These are phyloP conservation scores for Parastagonospora avenae DNA, from an alignment of 2,329 filamentous ascomycete species.

Conservation along the genomic window DNA sequence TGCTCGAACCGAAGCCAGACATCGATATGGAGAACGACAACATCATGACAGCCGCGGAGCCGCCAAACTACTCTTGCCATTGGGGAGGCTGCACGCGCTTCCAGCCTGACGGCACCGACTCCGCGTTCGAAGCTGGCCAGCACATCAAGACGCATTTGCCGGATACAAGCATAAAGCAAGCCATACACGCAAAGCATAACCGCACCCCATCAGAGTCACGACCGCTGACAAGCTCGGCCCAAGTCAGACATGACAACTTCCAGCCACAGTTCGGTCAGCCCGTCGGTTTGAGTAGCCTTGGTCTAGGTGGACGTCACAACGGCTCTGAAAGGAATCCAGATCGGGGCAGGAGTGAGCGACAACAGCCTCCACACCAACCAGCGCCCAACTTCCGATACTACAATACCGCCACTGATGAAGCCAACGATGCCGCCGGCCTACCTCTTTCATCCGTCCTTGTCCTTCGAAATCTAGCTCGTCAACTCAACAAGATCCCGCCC, in stretches of 20 bases:
- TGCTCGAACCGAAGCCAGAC: constrained; percentile 45
- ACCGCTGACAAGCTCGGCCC: constrained; percentile 32
- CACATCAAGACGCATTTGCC: constrained; percentile 74
- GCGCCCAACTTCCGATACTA: constrained; percentile 45
- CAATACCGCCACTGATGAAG: constrained; percentile 57
- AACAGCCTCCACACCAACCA: constrained; percentile 19
- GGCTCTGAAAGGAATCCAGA: constrained; percentile 21
- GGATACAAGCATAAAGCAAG: constrained; percentile 46
- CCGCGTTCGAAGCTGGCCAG: constrained; percentile 58
- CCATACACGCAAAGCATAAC: constrained; percentile 53
- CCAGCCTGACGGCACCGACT: constrained; percentile 38
- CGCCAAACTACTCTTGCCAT: constrained; percentile 61
- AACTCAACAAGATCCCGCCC: constrained; percentile 46
- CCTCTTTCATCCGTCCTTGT: constrained; percentile 79
- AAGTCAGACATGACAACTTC: constrained; percentile 33
- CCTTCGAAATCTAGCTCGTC: constrained; percentile 73
- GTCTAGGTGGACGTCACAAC: constrained; percentile 29
- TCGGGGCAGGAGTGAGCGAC: constrained; percentile 29
- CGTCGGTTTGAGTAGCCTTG: constrained; percentile 33
- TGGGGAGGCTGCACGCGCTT: constrained; percentile 72
- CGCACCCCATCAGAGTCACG: constrained; percentile 49
- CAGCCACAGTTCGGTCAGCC: constrained; percentile 40
- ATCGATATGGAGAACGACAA: constrained; percentile 48
- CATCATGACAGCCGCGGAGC: constrained; percentile 52
- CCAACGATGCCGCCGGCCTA: constrained; percentile 70